phyloP scores from a whole-genome alignment of 495 filamentous ascomycete genomes.

The Tetracladium setigerum region DNA sequence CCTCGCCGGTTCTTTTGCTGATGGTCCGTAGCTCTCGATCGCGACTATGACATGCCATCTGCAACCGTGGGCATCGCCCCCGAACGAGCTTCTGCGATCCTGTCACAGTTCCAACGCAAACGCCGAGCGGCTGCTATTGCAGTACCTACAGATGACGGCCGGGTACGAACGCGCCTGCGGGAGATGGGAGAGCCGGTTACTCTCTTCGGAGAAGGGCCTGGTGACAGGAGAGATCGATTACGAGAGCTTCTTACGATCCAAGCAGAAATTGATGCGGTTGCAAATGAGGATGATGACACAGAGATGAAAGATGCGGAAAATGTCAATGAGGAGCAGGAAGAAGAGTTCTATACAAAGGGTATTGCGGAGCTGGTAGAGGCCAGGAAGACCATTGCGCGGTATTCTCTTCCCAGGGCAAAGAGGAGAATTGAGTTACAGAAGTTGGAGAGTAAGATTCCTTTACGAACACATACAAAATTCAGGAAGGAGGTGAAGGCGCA shows the following conservation, averaged over 20 bases:
- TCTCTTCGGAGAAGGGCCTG: constrained; percentile 86
- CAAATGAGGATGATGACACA: constrained; percentile 56
- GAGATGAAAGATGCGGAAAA: constrained; percentile 44
- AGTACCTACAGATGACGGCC: constrained; percentile 92
- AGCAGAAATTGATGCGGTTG: constrained; percentile 49
- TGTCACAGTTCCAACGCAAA: constrained; percentile 85
- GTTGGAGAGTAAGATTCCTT: constrained; percentile 68
- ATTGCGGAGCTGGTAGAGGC: constrained; percentile 65
- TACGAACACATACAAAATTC: constrained; percentile 85
- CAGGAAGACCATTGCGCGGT: constrained; percentile 73
- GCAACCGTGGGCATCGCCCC: constrained; percentile 68
- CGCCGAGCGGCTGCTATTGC: constrained; percentile 79
- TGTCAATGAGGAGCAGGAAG: constrained; percentile 64
- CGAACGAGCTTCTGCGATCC: constrained; percentile 80
- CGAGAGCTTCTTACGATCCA: constrained; percentile 70
- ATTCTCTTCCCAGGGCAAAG: constrained; percentile 77
- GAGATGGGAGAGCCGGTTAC: constrained; percentile 89
- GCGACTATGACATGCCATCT: constrained; percentile 74
- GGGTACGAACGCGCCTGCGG: constrained; percentile 72
- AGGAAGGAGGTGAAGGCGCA: constrained; percentile 83
- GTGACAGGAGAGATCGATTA: constrained; percentile 78
- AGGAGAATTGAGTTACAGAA: constrained; percentile 67
- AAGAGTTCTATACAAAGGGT: constrained; percentile 93
- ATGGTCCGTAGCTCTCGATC: constrained; percentile 58
- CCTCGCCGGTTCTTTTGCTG: background rate